These are phyloP conservation scores for Wickerhamomyces strasburgensis DNA, from an alignment of 805 yeast species.

Conservation along the genomic window DNA sequence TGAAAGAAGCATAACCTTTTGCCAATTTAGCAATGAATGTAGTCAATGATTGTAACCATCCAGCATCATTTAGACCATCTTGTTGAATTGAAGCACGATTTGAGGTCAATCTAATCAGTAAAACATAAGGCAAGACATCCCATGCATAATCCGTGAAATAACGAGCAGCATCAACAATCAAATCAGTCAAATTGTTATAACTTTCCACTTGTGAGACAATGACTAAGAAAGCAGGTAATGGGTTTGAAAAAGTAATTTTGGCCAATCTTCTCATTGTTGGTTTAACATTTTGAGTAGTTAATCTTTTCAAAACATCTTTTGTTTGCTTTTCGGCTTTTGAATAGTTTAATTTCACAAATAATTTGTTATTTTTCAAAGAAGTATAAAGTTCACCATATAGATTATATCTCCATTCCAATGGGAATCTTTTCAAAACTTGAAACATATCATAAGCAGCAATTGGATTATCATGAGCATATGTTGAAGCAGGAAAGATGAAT, in stretches of 20 bases:
- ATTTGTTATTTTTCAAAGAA: constrained; percentile 49
- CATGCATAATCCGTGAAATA: constrained; percentile 74
- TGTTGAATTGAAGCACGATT: constrained; percentile 55
- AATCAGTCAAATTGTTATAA: constrained; percentile 77
- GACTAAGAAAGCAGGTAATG: constrained; percentile 68
- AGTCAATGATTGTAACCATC: constrained; percentile 83
- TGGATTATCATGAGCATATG: constrained; percentile 49
- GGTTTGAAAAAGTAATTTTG: constrained; percentile 67
- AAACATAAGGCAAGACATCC: constrained; percentile 75
- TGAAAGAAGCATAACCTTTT: constrained; percentile 49
- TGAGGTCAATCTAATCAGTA: constrained; percentile 63
- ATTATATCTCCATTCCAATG: constrained; percentile 63
- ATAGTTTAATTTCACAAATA: constrained; percentile 52
- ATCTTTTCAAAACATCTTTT: constrained; percentile 68
- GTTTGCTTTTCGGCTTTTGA: constrained; percentile 74
- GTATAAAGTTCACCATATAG: constrained; percentile 75
- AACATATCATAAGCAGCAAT: constrained; percentile 58
- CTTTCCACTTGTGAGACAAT: constrained; percentile 82
- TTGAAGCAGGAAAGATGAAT: constrained; percentile 55
- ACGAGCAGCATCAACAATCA: constrained; percentile 74
- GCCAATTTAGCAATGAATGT: constrained; percentile 72
- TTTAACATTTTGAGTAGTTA: constrained; percentile 73
- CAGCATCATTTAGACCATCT: constrained; percentile 76
- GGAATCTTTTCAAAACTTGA: constrained; percentile 45
- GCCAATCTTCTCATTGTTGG: constrained; percentile 72